These are phyloP conservation scores for Starmerella floricola DNA, from an alignment of 805 yeast species.

Conservation along the genomic window DNA sequence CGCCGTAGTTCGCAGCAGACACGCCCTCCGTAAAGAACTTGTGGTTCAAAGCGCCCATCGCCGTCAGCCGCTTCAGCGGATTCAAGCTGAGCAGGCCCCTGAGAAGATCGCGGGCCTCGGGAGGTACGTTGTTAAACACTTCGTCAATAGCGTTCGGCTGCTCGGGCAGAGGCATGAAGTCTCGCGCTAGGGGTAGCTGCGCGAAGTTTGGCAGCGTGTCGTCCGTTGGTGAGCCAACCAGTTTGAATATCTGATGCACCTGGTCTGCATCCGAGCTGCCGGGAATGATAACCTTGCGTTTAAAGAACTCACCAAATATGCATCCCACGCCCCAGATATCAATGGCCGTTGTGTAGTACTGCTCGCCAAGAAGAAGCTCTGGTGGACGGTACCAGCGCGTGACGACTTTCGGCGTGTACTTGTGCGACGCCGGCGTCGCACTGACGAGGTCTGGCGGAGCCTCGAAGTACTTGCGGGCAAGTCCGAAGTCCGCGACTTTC, in stretches of 20 bases:
- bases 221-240: slow-evolving; percentile 67
- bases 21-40: slow-evolving; percentile 60
- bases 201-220: slow-evolving; percentile 51
- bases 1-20: slow-evolving; percentile 41
- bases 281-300: slow-evolving; percentile 66
- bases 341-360: slow-evolving; percentile 80
- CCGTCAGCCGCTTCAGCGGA: slow-evolving; percentile 64
- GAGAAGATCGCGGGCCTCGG: slow-evolving; percentile 33
- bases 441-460: slow-evolving; percentile 41
- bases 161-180: slow-evolving; percentile 21
- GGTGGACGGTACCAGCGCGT: slow-evolving; percentile 98
- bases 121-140: slow-evolving; percentile 25
- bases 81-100: slow-evolving; percentile 53
- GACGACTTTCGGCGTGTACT: slow-evolving; percentile 64
- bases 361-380: slow-evolving; percentile 75
- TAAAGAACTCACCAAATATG: slow-evolving; percentile 83
- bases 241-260: slow-evolving; percentile 63
- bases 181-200: slow-evolving; percentile 38
- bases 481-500: slow-evolving; percentile 91
- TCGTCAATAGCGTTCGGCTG: slow-evolving; percentile 33
- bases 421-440: slow-evolving; percentile 32
- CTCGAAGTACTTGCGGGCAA: slow-evolving; percentile 68
- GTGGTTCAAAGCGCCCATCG: slow-evolving; percentile 62
- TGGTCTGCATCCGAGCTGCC: slow-evolving; percentile 85
- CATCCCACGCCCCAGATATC: slow-evolving; percentile 98